These are phyloP conservation scores for Solanum pinnatisectum DNA, from an alignment of 257 asterid species.

Conservation along the genomic window DNA sequence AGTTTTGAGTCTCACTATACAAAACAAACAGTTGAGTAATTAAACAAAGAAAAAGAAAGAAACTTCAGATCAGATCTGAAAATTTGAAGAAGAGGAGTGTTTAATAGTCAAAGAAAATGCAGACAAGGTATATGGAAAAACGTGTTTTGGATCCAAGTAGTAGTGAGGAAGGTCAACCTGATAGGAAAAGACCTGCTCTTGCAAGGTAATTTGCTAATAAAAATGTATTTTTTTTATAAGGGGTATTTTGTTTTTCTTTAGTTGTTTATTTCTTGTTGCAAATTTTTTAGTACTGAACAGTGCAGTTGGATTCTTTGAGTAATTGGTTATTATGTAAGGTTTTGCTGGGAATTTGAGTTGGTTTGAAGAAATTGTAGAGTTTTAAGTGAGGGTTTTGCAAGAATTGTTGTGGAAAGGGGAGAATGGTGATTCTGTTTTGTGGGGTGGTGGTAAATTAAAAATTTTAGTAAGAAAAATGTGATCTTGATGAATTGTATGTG, in stretches of 20 bases:
- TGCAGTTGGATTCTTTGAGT: background rate
- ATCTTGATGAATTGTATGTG: background rate
- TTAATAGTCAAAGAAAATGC: constrained; percentile 30
- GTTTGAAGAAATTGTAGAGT: background rate
- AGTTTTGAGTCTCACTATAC: background rate
- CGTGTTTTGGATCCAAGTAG: constrained; percentile 58
- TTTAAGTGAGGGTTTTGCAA: background rate
- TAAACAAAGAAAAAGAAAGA: background rate
- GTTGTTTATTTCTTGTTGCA: background rate
- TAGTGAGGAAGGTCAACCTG: constrained; percentile 69
- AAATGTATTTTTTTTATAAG: too few relatives aligned
- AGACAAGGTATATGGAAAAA: constrained; percentile 54
- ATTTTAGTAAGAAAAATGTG: background rate
- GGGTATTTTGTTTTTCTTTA: background rate
- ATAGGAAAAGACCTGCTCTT: constrained; percentile 94
- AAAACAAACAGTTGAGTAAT: background rate
- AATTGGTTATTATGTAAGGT: background rate
- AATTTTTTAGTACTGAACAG: background rate
- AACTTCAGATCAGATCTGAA: constrained; percentile 42
- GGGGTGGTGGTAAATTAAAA: background rate
- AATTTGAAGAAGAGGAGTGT: background rate
- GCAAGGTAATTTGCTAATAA: constrained; percentile 48
- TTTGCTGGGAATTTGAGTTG: background rate
- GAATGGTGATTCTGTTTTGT: background rate
- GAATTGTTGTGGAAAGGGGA: background rate